Base-by-base conservation (phyloP, 2,329 filamentous ascomycete species). In the Pseudogymnoascus sp. region DNA sequence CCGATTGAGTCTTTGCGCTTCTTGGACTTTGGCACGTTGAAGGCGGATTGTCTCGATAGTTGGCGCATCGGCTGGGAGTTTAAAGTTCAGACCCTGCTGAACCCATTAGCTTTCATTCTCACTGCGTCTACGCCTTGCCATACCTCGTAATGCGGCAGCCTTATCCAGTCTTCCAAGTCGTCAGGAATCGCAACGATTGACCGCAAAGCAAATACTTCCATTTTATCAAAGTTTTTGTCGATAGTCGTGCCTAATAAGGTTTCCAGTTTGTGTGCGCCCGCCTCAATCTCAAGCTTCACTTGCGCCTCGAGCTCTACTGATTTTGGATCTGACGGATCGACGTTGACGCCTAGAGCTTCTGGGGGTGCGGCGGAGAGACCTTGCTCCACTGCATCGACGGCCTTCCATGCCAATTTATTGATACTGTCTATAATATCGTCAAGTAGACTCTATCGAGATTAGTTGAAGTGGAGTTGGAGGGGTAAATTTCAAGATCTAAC, bases 381-480 rank as follows among this genome's bases (percentile, higher is more conserved):
- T 62, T 86, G 84, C 75, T 97, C 94, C 67, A 97, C 86, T 64
- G 89, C 91, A 70, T 91, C 90, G 70, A 96, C 87, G 61, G 91
- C 92, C 74, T 89, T 89, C 76, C 96, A 94, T 71, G 94, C 89
- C 70, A 97, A 84, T 71, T 93, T 90, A 79, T 97, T 99, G 75
- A 97, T 86, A 62, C 89, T 90, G 80, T 97, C 97, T 79, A 97
- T 96, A 69, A 97, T 92, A 77, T 97, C 93, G 84, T 99, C 94
- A 71, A 99, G 89, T 42, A 99, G 85, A 65, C 90, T 90, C 92
- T 96, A 70, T 27, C 13, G 44, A 29, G 27, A 39, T 31, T 15
- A 10, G 39, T 36, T 48, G 62, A 31, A 44, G 48, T 60, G 67
- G 62, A 63, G 62, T 63, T 61, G 61, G 61, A 4, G 39, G 51